phyloP scores from a whole-genome alignment of 2,329 filamentous ascomycete genomes.

The Metarhizium sp. region DNA sequence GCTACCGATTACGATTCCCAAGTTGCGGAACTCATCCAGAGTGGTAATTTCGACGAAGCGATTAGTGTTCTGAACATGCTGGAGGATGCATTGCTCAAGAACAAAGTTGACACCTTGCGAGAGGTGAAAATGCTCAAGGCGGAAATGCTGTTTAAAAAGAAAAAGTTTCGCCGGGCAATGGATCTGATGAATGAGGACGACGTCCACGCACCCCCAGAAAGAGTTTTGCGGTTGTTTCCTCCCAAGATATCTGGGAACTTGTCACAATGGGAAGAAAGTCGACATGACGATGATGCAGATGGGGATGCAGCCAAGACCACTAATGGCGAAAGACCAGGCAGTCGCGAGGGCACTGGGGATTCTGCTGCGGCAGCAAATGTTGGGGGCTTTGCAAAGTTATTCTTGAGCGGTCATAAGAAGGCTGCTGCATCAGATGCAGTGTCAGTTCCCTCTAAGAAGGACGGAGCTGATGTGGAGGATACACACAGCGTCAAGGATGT shows the following conservation, averaged over 20 bases:
- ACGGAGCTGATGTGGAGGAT: constrained; percentile 46
- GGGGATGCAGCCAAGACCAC: constrained; percentile 21
- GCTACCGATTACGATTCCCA: constrained; percentile 87
- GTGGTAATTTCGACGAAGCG: constrained; percentile 75
- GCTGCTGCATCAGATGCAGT: constrained; percentile 40
- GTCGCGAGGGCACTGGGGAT: constrained; percentile 14
- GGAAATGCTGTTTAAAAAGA: constrained; percentile 69
- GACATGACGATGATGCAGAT: constrained; percentile 33
- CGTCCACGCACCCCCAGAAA: constrained; percentile 79
- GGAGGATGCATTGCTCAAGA: constrained; percentile 78
- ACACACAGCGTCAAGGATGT: constrained; percentile 40
- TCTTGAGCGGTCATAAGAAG: constrained; percentile 38
- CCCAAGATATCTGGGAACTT: constrained; percentile 74
- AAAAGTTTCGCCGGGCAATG: constrained; percentile 76
- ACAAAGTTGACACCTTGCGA: constrained; percentile 72
- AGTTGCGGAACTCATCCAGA: constrained; percentile 69
- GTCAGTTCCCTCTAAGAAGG: constrained; percentile 52
- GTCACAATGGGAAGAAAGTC: constrained; percentile 42
- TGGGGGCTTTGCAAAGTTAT: constrained; percentile 43
- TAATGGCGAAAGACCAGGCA: constrained; percentile 18
- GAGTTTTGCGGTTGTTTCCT: constrained; percentile 79
- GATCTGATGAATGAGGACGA: constrained; percentile 80
- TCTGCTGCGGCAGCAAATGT: constrained; percentile 27
- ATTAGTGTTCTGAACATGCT: constrained; percentile 83
- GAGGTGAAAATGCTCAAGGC: constrained; percentile 91